A percentile compares a stretch with the other conserved stretches of the same genome.
Conservation (phyloP, 805 yeast genomes). For the Ogataea haglerorum region DNA sequence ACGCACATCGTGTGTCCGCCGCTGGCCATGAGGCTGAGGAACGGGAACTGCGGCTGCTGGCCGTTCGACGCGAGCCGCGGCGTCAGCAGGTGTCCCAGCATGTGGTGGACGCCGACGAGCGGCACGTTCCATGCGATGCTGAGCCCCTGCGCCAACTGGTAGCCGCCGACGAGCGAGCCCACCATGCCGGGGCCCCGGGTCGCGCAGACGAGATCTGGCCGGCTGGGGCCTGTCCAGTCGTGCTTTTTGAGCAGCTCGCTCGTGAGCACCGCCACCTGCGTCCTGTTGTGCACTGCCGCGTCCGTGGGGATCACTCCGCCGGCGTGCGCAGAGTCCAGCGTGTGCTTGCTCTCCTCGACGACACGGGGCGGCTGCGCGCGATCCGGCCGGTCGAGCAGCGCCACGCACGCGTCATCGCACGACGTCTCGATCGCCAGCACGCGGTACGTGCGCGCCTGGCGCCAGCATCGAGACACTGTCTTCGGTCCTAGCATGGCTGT, state of each 20-base stretch:
- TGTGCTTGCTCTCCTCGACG: conserved; percentile 56
- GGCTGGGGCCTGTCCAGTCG: conserved; percentile 27
- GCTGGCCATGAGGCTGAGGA: conserved; percentile 72
- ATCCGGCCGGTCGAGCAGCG: conserved; percentile 55
- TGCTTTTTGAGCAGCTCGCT: conserved; percentile 39
- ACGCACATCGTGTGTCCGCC: conserved; percentile 97
- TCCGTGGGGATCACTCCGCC: conserved; percentile 91
- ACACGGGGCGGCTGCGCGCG: conserved; percentile 41
- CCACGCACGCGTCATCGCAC: conserved; percentile 93
- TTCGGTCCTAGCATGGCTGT: conserved; percentile 8
- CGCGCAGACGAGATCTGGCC: conserved; percentile 77
- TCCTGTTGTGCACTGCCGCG: conserved; percentile 79
- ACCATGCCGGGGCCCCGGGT: conserved; percentile 98
- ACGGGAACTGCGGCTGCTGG: conserved; percentile 53
- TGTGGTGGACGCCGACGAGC: conserved; percentile 88
- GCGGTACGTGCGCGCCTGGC: conserved; percentile 37
- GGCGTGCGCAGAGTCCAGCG: conserved; percentile 57
- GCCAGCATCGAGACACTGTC: not conserved
- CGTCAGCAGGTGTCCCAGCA: conserved; percentile 86
- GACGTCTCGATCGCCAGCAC: conserved; percentile 89
- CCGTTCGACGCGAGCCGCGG: conserved; percentile 51
- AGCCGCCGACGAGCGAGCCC: conserved; percentile 79
- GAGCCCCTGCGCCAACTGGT: conserved; percentile 82
- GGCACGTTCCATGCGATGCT: conserved; percentile 76
- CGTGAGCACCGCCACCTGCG: conserved; percentile 50